Evolutionary conservation across 352 stramenopile species (phyloP), one percentile per base, ranked within the genome.

Genomic region (Globisporangium iwayamae): DNA sequence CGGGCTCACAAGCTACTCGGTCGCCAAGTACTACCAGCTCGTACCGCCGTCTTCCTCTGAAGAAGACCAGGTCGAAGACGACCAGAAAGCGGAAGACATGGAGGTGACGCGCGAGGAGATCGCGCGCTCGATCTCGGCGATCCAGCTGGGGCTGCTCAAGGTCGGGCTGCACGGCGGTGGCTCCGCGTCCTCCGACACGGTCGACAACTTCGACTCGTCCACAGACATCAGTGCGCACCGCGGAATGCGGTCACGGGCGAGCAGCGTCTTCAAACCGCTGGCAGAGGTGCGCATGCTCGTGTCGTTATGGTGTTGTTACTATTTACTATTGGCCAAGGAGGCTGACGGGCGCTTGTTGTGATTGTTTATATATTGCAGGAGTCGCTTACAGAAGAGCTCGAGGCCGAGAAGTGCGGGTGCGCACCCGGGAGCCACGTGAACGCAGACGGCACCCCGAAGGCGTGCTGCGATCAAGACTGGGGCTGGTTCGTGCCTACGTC

Each of bases 1-100:
- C 22, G 83, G 81, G 2, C 70, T 90, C 57, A 90, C 83, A 2
- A 85, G 79, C 65, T 83, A 87, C 51, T 88, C 81, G 0, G 71
- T 92, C 18, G 81, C 79, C 38, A 81, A 83, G 53, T 90, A 90
- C 72, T 87, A 89, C 43, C 78, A 83, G 14, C n/a, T 64, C 30
- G 36, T 74, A 38, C 45, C 68, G 16, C 62, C 73, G 6, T 48
- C 43, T 4, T 7, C 1, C 1, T 20, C 16, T 9, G 43, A 22
- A 8, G 36, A 14, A 52, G 65, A 71, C 56, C 56, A 66, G 7
- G 66, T 64, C 30, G 71, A 81, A n/a, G 53, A 60, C 11, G 39
- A 58, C 16, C 20, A 41, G 25, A 71, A 73, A 36, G 63, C 66
- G 45, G 41, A 71, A 47, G 76, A 83, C 7, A 66, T 69, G 39